Percentiles rank a stretch among this genome's conserved stretches.
Evolutionary conservation across 176 grass and related monocot genomes (phyloP).

Genomic region (Avena sativa): DNA sequence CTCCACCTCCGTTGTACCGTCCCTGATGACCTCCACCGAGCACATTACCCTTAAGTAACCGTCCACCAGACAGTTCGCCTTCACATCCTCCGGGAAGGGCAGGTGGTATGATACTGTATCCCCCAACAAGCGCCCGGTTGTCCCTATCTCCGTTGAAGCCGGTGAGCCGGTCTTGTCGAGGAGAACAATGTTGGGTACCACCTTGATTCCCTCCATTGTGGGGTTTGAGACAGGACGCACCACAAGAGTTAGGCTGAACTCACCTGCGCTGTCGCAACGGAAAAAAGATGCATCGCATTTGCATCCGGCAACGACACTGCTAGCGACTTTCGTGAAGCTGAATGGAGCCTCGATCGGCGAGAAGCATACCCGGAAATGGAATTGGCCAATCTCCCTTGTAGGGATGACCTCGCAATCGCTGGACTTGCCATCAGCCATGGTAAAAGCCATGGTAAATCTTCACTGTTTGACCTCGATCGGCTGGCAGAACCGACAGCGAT

Average conservation of each 20-base stretch:
- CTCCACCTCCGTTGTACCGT: background rate
- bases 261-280: background rate
- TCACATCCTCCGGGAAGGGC: background rate
- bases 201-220: background rate
- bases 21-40: background rate
- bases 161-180: background rate
- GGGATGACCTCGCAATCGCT: background rate
- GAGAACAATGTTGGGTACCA: background rate
- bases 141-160: too few relatives aligned
- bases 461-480: background rate
- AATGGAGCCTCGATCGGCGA: background rate
- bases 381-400: background rate
- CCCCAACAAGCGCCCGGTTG: background rate
- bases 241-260: background rate
- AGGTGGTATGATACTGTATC: background rate
- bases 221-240: background rate
- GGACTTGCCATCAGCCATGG: background rate
- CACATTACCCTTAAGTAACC: background rate
- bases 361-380: background rate
- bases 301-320: background rate
- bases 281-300: background rate
- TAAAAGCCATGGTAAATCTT: too few relatives aligned
- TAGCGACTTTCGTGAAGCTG: background rate
- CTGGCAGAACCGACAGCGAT: background rate
- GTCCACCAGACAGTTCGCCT: background rate